A percentile compares a stretch with the other conserved stretches of the same genome.
Evolutionary conservation across 768 basidiomycete species (phyloP).

Genomic region (Lentinula aciculospora): DNA sequence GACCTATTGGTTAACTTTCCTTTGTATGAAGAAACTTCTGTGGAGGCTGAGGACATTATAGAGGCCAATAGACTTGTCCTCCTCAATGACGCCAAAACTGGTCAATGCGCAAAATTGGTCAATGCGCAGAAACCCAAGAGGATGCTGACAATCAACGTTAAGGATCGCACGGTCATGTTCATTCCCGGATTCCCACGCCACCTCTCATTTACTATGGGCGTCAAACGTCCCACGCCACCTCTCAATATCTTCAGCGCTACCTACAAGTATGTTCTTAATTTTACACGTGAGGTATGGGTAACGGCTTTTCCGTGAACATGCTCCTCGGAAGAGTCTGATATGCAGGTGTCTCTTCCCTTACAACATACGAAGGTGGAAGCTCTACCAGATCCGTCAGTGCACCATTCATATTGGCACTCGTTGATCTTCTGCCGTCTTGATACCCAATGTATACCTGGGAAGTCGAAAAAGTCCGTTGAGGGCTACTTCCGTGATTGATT

Average conservation of each 20-base stretch:
- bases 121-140: neutral
- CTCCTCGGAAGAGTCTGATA: too few relatives aligned
- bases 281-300: neutral
- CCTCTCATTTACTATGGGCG: neutral
- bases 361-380: neutral
- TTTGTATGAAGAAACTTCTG: neutral
- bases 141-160: neutral
- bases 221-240: too few relatives aligned
- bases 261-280: too few relatives aligned
- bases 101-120: conserved; percentile 6
- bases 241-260: too few relatives aligned
- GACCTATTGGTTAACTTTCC: conserved; percentile 1
- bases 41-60: neutral
- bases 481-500: neutral
- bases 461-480: too few relatives aligned
- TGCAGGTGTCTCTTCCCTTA: neutral
- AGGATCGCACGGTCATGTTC: neutral
- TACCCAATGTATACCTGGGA: neutral
- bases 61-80: neutral
- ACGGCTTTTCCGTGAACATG: neutral
- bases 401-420: neutral
- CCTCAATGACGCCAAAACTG: conserved; percentile 6
- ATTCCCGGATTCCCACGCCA: neutral
- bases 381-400: neutral
- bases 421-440: neutral